These are phyloP conservation scores for Ceratobasidium sp. DNA, from an alignment of 1,284 basidiomycete species.

Conservation along the genomic window DNA sequence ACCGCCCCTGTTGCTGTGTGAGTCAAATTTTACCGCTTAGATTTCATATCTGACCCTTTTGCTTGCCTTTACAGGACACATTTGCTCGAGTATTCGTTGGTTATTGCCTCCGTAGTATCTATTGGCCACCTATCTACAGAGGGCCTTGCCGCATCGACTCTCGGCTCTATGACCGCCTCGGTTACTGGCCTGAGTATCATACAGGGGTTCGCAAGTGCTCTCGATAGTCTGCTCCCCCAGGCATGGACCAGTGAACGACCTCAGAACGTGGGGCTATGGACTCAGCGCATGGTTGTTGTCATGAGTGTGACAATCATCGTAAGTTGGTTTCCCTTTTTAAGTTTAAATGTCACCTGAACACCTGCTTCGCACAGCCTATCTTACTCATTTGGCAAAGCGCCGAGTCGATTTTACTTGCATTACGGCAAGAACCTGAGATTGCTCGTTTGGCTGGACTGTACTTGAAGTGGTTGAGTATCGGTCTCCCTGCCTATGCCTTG, in stretches of 20 bases:
- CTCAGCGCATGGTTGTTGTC: slow-evolving; percentile 83
- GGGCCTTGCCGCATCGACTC: slow-evolving; percentile 83
- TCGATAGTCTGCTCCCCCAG: slow-evolving; percentile 89
- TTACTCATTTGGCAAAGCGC: slow-evolving; percentile 81
- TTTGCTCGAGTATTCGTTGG: slow-evolving; percentile 76
- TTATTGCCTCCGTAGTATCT: slow-evolving; percentile 78
- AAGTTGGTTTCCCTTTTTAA: slow-evolving; percentile 52
- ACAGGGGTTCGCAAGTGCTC: slow-evolving; percentile 84
- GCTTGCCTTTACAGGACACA: slow-evolving; percentile 64
- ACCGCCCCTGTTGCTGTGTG: slow-evolving; percentile 74
- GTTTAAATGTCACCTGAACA: slow-evolving; percentile 48
- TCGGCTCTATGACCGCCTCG: slow-evolving; percentile 85
- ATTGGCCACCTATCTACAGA: slow-evolving; percentile 86
- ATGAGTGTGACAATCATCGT: slow-evolving; percentile 69
- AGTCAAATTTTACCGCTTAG: slow-evolving; percentile 48
- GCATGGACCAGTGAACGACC: slow-evolving; percentile 91
- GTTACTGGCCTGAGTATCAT: slow-evolving; percentile 78
- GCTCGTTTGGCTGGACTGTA: slow-evolving; percentile 81
- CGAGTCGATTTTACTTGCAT: slow-evolving; percentile 76
- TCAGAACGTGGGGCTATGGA: slow-evolving; percentile 84
- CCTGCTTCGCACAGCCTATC: slow-evolving; percentile 63
- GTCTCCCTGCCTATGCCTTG: slow-evolving; percentile 89
- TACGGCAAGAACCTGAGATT: slow-evolving; percentile 89
- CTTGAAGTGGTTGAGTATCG: slow-evolving; percentile 79
- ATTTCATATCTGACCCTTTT: background rate